A percentile compares a stretch with the other conserved stretches of the same genome.
These are phyloP conservation scores for Botrytis tulipae DNA, from an alignment of 2,329 filamentous ascomycete genomes.

Conservation along the genomic window DNA sequence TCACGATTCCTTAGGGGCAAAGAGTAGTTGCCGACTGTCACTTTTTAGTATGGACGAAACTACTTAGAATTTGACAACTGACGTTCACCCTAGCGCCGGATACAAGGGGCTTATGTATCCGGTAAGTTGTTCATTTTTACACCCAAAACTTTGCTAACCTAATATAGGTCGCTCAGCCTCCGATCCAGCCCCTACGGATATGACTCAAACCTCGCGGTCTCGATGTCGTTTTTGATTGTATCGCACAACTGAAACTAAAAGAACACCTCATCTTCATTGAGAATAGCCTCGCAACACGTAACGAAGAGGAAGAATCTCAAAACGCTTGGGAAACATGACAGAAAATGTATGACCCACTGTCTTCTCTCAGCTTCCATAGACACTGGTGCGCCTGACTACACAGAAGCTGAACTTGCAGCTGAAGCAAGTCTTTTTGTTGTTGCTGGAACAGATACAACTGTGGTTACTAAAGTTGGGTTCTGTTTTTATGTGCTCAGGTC, in stretches of 20 bases:
- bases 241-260: not conserved
- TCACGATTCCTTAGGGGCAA: not conserved
- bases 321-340: not conserved
- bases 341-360: not conserved
- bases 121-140: not conserved
- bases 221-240: not conserved
- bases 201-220: constrained; percentile 8
- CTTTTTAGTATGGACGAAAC: not conserved
- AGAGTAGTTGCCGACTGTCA: not conserved
- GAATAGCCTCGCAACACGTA: not conserved
- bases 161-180: not conserved
- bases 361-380: constrained; percentile 97
- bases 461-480: not conserved
- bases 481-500: not conserved
- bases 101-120: not conserved
- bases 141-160: not conserved
- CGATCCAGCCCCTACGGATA: not conserved
- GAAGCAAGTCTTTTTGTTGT: not conserved
- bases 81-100: not conserved
- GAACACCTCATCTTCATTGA: not conserved
- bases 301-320: not conserved
- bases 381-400: constrained; percentile 73
- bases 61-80: not conserved
- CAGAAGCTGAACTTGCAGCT: not conserved
- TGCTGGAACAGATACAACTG: not conserved